Conservation (phyloP, 345 rosid species). For the Pseudoturritis turrita region DNA sequence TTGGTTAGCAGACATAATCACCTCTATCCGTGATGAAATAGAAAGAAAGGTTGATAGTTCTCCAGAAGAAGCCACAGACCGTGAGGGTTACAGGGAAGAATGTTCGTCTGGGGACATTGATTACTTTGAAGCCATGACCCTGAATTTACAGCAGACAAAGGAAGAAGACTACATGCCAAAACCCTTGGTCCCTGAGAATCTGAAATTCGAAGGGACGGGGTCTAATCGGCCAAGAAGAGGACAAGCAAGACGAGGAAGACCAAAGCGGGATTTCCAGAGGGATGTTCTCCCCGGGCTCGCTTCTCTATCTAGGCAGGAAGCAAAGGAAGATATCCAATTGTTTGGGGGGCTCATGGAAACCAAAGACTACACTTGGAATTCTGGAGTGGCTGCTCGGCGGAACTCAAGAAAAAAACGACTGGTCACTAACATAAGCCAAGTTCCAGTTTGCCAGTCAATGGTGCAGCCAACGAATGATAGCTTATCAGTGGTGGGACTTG, state of each 20-base stretch:
- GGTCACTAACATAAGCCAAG: constrained; percentile 19
- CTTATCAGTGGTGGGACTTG: constrained; percentile 20
- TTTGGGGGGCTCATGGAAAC: constrained; percentile 75
- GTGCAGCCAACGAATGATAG: constrained; percentile 12
- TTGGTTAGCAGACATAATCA: constrained; percentile 59
- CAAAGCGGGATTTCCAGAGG: constrained; percentile 91
- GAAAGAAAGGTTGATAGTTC: constrained; percentile 15
- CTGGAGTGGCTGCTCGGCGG: constrained; percentile 19
- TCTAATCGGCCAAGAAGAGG: constrained; percentile 59
- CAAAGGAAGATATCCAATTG: constrained; percentile 64
- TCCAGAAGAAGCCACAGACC: constrained; percentile 1
- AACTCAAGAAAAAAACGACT: constrained; percentile 25
- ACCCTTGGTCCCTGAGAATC: constrained; percentile 60
- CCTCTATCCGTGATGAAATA: constrained; percentile 1
- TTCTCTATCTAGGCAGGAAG: constrained; percentile 85
- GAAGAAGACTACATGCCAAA: constrained; percentile 69
- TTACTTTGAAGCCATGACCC: constrained; percentile 62
- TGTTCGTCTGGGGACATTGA: constrained; percentile 41
- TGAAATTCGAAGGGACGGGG: constrained; percentile 44
- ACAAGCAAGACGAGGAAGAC: constrained; percentile 87
- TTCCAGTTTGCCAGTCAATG: constrained; percentile 9
- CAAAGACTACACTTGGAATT: constrained; percentile 48
- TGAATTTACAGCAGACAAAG: constrained; percentile 42
- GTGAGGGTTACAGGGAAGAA: constrained; percentile 23
- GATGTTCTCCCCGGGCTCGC: constrained; percentile 87